Evolutionary conservation across 768 basidiomycete genomes (phyloP), one percentile per base, ranked within the genome.

Genomic region (Gymnopilus dilepis): DNA sequence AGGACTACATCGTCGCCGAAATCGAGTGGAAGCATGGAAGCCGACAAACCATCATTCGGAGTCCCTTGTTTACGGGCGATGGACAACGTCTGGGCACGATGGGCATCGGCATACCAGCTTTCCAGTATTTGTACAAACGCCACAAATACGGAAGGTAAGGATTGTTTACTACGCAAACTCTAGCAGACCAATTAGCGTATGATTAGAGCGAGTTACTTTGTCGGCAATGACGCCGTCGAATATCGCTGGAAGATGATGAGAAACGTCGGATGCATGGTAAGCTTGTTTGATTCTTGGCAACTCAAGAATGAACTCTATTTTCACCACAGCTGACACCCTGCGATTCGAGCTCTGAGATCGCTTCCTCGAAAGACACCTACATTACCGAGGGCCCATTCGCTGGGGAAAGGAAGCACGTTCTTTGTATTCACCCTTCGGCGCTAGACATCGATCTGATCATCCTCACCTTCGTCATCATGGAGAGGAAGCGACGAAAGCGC

Each of bases 381-480:
- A 77, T 76, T 38, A 63, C 69, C 6, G 80, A 83, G 45, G 85
- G 84, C 4, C 64, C 78, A 45, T 85, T 85, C 64, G 76, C 77
- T 5, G 81, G 80, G 21, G 77, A 85, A 67, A 76, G 74, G 61
- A 84, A 80, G 63, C 75, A 79, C 41, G 73, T 77, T 22, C 76
- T 86, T 24, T 72, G 73, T 42, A 78, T 85, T 47, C 76, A 84
- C 55, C 81, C 83, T n/a, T 77, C 74, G 57, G 74, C 75, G 28
- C 69, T 84, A 21, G 81, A 85, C 67, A 74, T 83, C 58, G 84
- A 86, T 70, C 73, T 86, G 50, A 72, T 86, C 40, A 71, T 86
- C 12, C 70, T 86, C 24, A 82, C 86, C 17, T 86, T 85, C 63
- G 64, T 86, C 57, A 78, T 87, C 58, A 78, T 85, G 76, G 84